A percentile compares a stretch with the other conserved stretches of the same genome.
phyloP scores from a whole-genome alignment of 2,329 filamentous ascomycete genomes.

The Aspergillus sp. region DNA sequence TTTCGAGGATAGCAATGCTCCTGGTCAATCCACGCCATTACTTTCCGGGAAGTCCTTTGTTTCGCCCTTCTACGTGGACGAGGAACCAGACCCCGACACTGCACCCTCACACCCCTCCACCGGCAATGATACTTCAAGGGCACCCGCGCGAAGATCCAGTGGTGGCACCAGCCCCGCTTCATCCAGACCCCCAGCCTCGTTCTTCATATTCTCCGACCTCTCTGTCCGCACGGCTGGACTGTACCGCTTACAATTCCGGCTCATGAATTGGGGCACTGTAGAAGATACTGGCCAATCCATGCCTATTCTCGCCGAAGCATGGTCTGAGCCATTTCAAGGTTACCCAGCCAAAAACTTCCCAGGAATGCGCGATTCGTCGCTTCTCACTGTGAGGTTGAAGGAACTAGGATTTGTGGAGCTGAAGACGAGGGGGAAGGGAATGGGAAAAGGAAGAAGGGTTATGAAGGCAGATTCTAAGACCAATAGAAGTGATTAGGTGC shows the following conservation, averaged over 20 bases:
- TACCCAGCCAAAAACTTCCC: conserved; percentile 47
- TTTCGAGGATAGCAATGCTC: conserved; percentile 19
- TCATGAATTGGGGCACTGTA: conserved; percentile 43
- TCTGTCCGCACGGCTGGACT: conserved; percentile 46
- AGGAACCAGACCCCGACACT: conserved; percentile 44
- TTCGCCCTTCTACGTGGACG: conserved; percentile 43
- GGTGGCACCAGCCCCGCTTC: conserved; percentile 3
- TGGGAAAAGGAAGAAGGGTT: conserved; percentile 33
- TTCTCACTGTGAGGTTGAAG: conserved; percentile 40
- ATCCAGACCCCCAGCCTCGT: conserved; percentile 36
- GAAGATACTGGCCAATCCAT: conserved; percentile 36
- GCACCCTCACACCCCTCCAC: conserved; percentile 39
- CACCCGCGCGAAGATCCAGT: conserved; percentile 5
- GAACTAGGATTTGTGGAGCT: conserved; percentile 42
- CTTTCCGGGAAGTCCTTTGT: conserved; percentile 42
- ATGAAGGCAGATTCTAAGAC: not conserved
- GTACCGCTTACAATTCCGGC: conserved; percentile 46
- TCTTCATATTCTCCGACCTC: conserved; percentile 50
- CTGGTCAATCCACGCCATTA: conserved; percentile 27
- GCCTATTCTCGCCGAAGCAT: conserved; percentile 40
- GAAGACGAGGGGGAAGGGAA: conserved; percentile 39
- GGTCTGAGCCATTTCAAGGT: conserved; percentile 44
- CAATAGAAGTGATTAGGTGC: not conserved
- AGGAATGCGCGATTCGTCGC: conserved; percentile 43
- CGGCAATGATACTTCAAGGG: conserved; percentile 11